These are phyloP conservation scores for Scheffersomyces titani DNA, from an alignment of 1,139 yeast genomes.

Conservation along the genomic window DNA sequence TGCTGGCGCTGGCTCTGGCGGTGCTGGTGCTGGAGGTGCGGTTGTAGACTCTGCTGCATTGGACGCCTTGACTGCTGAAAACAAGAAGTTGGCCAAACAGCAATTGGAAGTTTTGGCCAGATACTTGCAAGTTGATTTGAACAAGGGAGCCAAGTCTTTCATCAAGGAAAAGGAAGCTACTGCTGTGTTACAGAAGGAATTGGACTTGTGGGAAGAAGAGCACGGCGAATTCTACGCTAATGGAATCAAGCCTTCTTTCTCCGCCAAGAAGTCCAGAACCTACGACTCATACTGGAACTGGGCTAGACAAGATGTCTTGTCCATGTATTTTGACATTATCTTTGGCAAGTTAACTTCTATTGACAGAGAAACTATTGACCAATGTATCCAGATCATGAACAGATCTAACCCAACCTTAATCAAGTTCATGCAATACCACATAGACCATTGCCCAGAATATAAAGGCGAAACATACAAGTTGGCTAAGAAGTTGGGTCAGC, in stretches of 20 bases:
- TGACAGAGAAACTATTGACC: slow-evolving; percentile 94
- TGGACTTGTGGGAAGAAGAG: slow-evolving; percentile 91
- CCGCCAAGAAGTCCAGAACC: slow-evolving; percentile 89
- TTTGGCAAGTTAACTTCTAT: slow-evolving; percentile 89
- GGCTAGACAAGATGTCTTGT: slow-evolving; percentile 96
- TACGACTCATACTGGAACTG: slow-evolving; percentile 99
- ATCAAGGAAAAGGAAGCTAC: slow-evolving; percentile 89
- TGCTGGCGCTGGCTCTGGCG: slow-evolving; percentile 52
- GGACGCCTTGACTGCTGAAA: slow-evolving; percentile 90
- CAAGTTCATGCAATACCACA: slow-evolving; percentile 96
- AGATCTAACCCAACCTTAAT: slow-evolving; percentile 92
- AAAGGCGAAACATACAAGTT: slow-evolving; percentile 88
- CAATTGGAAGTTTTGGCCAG: slow-evolving; percentile 94
- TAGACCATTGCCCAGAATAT: slow-evolving; percentile 86
- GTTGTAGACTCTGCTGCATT: slow-evolving; percentile 94
- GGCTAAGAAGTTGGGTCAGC: slow-evolving; percentile 88
- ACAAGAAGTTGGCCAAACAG: slow-evolving; percentile 86
- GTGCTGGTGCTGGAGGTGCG: slow-evolving; percentile 75
- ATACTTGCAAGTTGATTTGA: slow-evolving; percentile 88
- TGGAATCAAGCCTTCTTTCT: slow-evolving; percentile 89
- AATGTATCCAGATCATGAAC: slow-evolving; percentile 97
- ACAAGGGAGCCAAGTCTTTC: slow-evolving; percentile 84
- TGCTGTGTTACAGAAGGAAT: slow-evolving; percentile 78
- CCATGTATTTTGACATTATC: slow-evolving; percentile 92
- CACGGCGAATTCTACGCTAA: slow-evolving; percentile 94